These are phyloP conservation scores for Bertia moriformis DNA, from an alignment of 2,329 filamentous ascomycete species.

Conservation along the genomic window DNA sequence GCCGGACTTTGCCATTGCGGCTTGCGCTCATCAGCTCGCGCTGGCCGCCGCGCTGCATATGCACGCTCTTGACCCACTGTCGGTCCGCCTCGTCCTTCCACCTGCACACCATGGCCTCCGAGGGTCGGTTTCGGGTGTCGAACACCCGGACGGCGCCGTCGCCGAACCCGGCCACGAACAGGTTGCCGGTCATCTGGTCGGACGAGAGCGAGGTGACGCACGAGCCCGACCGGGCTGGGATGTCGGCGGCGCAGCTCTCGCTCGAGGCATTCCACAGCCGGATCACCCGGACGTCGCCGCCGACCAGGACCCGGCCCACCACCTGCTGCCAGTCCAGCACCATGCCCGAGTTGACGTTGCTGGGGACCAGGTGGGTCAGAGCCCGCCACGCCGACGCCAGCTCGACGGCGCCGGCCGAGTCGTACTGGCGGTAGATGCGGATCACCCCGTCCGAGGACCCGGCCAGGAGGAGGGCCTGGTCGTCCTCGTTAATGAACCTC, in stretches of 20 bases:
- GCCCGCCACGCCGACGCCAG: conserved; percentile 85
- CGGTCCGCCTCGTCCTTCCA: conserved; percentile 81
- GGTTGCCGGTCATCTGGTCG: conserved; percentile 92
- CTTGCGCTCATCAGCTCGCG: conserved; percentile 82
- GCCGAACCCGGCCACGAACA: conserved; percentile 91
- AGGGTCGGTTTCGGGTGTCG: conserved; percentile 70
- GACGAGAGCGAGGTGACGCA: conserved; percentile 93
- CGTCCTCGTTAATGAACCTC: conserved; percentile 96
- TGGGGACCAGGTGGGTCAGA: conserved; percentile 82
- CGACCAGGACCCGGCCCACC: conserved; percentile 86
- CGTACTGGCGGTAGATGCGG: conserved; percentile 85
- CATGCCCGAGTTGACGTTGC: conserved; percentile 84
- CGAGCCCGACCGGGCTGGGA: conserved; percentile 86
- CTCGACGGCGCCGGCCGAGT: conserved; percentile 63
- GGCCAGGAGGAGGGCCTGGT: conserved; percentile 85
- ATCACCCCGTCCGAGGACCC: conserved; percentile 91
- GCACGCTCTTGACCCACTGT: conserved; percentile 90
- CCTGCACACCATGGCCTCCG: conserved; percentile 84
- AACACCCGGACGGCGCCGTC: conserved; percentile 91
- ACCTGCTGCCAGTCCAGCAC: conserved; percentile 99
- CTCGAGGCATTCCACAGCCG: conserved; percentile 93
- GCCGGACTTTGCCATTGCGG: conserved; percentile 78
- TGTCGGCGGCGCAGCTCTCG: conserved; percentile 85
- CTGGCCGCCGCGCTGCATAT: conserved; percentile 90
- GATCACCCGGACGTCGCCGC: conserved; percentile 89